Evolutionary conservation across 805 yeast species (phyloP).

Genomic region (Candida caryicola): DNA sequence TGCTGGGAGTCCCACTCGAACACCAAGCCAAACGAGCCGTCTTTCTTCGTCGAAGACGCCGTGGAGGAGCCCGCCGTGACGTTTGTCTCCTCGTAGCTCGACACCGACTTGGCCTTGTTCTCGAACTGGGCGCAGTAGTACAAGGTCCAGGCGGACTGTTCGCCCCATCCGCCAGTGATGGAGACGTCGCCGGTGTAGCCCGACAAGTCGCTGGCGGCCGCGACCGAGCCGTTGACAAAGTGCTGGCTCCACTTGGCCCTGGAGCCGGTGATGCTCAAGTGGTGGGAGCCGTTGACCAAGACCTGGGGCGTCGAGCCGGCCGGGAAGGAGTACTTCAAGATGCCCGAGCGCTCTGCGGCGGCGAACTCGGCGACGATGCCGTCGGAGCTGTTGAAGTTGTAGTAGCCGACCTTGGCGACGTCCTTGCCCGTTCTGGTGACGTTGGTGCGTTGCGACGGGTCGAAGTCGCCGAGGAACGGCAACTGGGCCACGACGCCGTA

Average conservation of each 20-base stretch:
- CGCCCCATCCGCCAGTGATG: conserved; percentile 32
- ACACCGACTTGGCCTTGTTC: conserved; percentile 11
- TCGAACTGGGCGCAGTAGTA: conserved; percentile 30
- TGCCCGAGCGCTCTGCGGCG: conserved; percentile 24
- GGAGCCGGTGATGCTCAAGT: conserved; percentile 11
- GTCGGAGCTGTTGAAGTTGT: conserved; percentile 18
- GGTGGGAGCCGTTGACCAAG: conserved; percentile 28
- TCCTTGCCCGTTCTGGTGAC: conserved; percentile 16
- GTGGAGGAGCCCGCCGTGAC: background rate
- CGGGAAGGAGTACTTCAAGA: conserved; percentile 22
- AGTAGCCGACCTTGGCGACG: conserved; percentile 22
- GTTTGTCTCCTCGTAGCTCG: conserved; percentile 11
- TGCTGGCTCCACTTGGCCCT: conserved; percentile 34
- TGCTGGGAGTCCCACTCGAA: conserved; percentile 16
- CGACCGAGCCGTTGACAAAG: conserved; percentile 23
- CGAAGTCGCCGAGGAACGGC: conserved; percentile 20
- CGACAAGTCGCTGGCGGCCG: conserved; percentile 10
- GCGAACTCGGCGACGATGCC: conserved; percentile 25
- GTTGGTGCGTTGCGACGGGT: conserved; percentile 11
- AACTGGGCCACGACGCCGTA: conserved; percentile 34
- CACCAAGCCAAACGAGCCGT: conserved; percentile 22
- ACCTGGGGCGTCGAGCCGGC: conserved; percentile 12
- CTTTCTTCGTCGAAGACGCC: conserved; percentile 8
- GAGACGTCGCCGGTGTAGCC: conserved; percentile 24
- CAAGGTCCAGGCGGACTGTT: conserved; percentile 24